Evolutionary conservation across 192 early-diverging fungal genomes (phyloP), one percentile per base, ranked within the genome.

Genomic region (Coemansia sp.): DNA sequence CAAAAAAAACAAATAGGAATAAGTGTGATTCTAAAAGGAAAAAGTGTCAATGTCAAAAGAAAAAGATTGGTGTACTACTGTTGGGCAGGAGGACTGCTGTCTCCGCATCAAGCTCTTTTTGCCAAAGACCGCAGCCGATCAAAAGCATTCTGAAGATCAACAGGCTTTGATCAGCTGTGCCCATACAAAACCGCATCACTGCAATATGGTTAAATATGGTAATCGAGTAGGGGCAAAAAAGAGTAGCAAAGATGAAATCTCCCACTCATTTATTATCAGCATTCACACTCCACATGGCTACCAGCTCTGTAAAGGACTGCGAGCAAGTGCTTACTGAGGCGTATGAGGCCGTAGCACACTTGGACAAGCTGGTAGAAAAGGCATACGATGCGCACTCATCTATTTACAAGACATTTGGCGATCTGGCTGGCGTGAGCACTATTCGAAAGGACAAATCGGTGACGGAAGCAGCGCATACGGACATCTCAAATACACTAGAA

Each of bases 371-470:
- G n/a, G 78, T 71, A 0, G 78, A 81, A 43, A 75, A 73, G 60
- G 73, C 78, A 24, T 76, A 81, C 66, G 78, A 81, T 9, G 73
- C 73, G 31, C 78, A 81, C 39, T 65, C 78, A 21, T 69, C 73
- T 10, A 69, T 81, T 11, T 70, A 73, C 70, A 75, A 76, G 60
- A 68, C 73, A 24, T 76, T 81, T 48, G 73, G 78, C 28, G 78
- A 81, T n/a, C 33, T 81, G 55, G 67, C 78, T 2, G 78, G 78
- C 14, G 60, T 73, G 45, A 70, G 73, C 60, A 72, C 78, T 13
- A 81, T 81, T 23, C 78, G 78, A 57, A 81, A 81, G 51, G 73
- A 81, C 63, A 76, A 76, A 33, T 81, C 78, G 6, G 70, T 81
- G 11, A 51, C 66, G 2, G 78, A 81, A 36, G 78, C 78, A 0